These are phyloP conservation scores for Clonostachys solani DNA, from an alignment of 2,329 filamentous ascomycete species.

Conservation along the genomic window DNA sequence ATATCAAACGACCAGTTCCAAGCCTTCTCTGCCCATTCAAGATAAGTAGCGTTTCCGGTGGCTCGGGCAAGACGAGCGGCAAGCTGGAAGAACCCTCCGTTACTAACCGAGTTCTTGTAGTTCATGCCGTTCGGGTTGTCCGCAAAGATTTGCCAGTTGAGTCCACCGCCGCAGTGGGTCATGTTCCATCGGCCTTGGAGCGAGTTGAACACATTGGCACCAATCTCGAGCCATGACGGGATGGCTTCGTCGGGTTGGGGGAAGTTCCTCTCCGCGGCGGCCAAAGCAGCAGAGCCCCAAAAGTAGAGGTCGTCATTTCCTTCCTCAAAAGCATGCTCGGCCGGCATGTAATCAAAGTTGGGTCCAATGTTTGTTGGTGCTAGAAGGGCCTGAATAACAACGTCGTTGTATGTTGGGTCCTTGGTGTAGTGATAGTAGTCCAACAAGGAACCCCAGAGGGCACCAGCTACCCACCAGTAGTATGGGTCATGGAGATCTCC, in stretches of 20 bases:
- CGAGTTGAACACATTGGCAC: slow-evolving; percentile 68
- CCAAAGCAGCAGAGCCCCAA: slow-evolving; percentile 65
- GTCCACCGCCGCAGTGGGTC: slow-evolving; percentile 62
- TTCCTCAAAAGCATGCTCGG: slow-evolving; percentile 51
- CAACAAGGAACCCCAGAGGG: slow-evolving; percentile 63
- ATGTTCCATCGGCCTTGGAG: slow-evolving; percentile 69
- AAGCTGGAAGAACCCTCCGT: slow-evolving; percentile 44
- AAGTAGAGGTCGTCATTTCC: slow-evolving; percentile 75
- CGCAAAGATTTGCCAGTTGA: slow-evolving; percentile 78
- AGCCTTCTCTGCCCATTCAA: slow-evolving; percentile 47
- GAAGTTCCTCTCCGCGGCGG: slow-evolving; percentile 65
- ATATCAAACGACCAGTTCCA: slow-evolving; percentile 52
- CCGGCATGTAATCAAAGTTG: slow-evolving; percentile 55
- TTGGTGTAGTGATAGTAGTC: slow-evolving; percentile 66
- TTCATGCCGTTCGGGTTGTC: slow-evolving; percentile 70
- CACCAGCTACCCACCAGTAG: slow-evolving; percentile 66
- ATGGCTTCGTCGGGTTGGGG: slow-evolving; percentile 52
- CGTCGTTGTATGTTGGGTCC: slow-evolving; percentile 57
- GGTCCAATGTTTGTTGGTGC: slow-evolving; percentile 52
- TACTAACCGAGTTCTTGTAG: slow-evolving; percentile 72
- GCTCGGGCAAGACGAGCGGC: slow-evolving; percentile 57
- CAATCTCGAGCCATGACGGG: slow-evolving; percentile 64
- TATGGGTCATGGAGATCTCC: slow-evolving; percentile 62
- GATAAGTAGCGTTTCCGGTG: slow-evolving; percentile 52
- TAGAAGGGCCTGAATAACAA: slow-evolving; percentile 53